Evolutionary conservation across 306 rosid genomes (phyloP).

Genomic region (Trichosanthes cucumerina): DNA sequence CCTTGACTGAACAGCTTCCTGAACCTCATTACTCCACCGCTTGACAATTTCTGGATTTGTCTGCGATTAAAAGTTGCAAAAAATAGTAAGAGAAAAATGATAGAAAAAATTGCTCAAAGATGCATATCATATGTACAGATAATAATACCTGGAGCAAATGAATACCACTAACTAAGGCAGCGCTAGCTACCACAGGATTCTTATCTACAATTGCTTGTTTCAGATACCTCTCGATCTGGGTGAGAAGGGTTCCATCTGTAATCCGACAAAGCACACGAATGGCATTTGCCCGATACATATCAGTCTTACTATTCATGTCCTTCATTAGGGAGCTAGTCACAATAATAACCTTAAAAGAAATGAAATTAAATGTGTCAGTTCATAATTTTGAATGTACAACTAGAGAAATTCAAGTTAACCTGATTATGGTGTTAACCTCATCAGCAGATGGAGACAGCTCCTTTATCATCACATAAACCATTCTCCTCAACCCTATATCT

Average conservation of each 20-base stretch:
- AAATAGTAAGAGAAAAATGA: not conserved
- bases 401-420: not conserved
- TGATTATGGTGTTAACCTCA: slow-evolving; percentile 46
- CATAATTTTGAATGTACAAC: slow-evolving; percentile 14
- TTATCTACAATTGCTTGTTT: slow-evolving; percentile 97
- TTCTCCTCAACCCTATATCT: slow-evolving; percentile 94
- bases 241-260: slow-evolving; percentile 94
- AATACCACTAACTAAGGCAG: slow-evolving; percentile 94
- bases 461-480: slow-evolving; percentile 94
- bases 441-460: slow-evolving; percentile 95
- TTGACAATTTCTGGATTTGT: slow-evolving; percentile 95
- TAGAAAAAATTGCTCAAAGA: not conserved
- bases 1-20: slow-evolving; percentile 98
- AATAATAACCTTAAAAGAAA: slow-evolving; percentile 53
- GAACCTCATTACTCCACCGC: slow-evolving; percentile 99
- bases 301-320: slow-evolving; percentile 98
- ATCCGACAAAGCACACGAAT: slow-evolving; percentile 96
- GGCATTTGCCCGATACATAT: slow-evolving; percentile 97
- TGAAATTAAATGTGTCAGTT: slow-evolving; percentile 23
- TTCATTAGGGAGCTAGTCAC: slow-evolving; percentile 99
- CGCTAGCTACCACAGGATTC: slow-evolving; percentile 99
- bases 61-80: slow-evolving; percentile 25
- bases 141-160: slow-evolving; percentile 85
- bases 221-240: slow-evolving; percentile 92
- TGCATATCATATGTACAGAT: not conserved